phyloP scores from a whole-genome alignment of 2,329 filamentous ascomycete species.

The Hymenoscyphus repandus region DNA sequence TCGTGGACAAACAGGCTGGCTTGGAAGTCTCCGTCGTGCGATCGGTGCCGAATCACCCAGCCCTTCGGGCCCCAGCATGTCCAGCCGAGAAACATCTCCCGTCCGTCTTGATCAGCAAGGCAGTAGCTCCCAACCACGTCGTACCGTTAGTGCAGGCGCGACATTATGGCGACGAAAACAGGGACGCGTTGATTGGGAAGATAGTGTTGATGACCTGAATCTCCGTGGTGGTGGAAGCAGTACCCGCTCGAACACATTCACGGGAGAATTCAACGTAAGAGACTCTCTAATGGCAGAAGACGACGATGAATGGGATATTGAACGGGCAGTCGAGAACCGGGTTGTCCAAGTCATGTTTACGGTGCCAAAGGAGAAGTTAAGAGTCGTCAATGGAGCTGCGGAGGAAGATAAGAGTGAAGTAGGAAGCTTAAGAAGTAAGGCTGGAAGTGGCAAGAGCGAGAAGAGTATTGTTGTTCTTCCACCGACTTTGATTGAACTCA shows the following conservation, averaged over 20 bases:
- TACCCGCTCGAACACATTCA: slow-evolving; percentile 21
- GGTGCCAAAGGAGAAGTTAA: slow-evolving; percentile 76
- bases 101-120: slow-evolving; percentile 18
- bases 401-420: slow-evolving; percentile 39
- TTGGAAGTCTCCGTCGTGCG: slow-evolving; percentile 55
- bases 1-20: slow-evolving; percentile 40
- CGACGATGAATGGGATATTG: slow-evolving; percentile 67
- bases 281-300: neutral
- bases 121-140: slow-evolving; percentile 31
- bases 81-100: slow-evolving; percentile 18
- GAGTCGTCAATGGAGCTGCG: slow-evolving; percentile 83
- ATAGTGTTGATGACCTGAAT: slow-evolving; percentile 21
- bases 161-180: slow-evolving; percentile 43
- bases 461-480: slow-evolving; percentile 3
- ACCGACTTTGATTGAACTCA: neutral
- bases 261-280: slow-evolving; percentile 3
- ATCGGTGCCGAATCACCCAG: slow-evolving; percentile 13
- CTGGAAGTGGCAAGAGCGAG: slow-evolving; percentile 19
- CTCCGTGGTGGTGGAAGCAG: neutral
- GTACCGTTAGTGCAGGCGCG: slow-evolving; percentile 43
- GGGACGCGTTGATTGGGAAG: slow-evolving; percentile 47
- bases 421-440: slow-evolving; percentile 28
- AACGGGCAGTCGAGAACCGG: slow-evolving; percentile 63
- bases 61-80: neutral
- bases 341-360: slow-evolving; percentile 88